These are phyloP conservation scores for Penicillium silybi DNA, from an alignment of 495 filamentous ascomycete genomes.

Conservation along the genomic window DNA sequence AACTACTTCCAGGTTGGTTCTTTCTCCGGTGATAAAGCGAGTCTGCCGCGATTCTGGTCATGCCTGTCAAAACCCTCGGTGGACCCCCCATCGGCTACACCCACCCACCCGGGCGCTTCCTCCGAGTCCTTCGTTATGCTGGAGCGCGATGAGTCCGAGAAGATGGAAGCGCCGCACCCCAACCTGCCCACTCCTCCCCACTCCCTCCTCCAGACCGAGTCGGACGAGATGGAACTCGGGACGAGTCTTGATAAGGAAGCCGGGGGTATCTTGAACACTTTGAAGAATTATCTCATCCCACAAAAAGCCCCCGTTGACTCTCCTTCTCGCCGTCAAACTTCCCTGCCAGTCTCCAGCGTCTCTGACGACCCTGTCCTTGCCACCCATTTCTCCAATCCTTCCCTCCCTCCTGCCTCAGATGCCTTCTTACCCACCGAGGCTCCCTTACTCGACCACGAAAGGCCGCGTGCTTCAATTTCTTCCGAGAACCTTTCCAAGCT, in stretches of 20 bases:
- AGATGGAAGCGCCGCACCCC: slow-evolving; percentile 25
- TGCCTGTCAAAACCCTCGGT: slow-evolving; percentile 24
- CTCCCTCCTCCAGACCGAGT: slow-evolving; percentile 42
- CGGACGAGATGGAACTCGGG: slow-evolving; percentile 36
- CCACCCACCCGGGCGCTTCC: slow-evolving; percentile 22
- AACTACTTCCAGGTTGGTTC: slow-evolving; percentile 98
- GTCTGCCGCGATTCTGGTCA: slow-evolving; percentile 48
- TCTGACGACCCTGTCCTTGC: slow-evolving; percentile 66
- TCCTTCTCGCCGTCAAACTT: slow-evolving; percentile 49
- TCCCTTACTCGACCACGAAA: slow-evolving; percentile 50
- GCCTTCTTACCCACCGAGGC: slow-evolving; percentile 52
- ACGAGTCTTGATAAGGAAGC: slow-evolving; percentile 33
- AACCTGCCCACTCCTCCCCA: slow-evolving; percentile 43
- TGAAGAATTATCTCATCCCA: slow-evolving; percentile 43
- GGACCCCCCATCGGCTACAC: slow-evolving; percentile 13
- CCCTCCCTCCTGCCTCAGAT: slow-evolving; percentile 50
- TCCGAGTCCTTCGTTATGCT: slow-evolving; percentile 39
- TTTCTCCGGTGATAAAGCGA: slow-evolving; percentile 50
- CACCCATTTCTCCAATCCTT: slow-evolving; percentile 73
- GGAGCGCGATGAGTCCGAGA: slow-evolving; percentile 32
- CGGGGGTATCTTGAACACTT: slow-evolving; percentile 32
- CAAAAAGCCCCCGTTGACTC: slow-evolving; percentile 28
- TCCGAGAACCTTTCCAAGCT: slow-evolving; percentile 78
- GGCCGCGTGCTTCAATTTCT: slow-evolving; percentile 48
- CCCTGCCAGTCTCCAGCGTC: slow-evolving; percentile 60